Base-by-base conservation (phyloP, 768 basidiomycete genomes). In the Mycena leptocephala region DNA sequence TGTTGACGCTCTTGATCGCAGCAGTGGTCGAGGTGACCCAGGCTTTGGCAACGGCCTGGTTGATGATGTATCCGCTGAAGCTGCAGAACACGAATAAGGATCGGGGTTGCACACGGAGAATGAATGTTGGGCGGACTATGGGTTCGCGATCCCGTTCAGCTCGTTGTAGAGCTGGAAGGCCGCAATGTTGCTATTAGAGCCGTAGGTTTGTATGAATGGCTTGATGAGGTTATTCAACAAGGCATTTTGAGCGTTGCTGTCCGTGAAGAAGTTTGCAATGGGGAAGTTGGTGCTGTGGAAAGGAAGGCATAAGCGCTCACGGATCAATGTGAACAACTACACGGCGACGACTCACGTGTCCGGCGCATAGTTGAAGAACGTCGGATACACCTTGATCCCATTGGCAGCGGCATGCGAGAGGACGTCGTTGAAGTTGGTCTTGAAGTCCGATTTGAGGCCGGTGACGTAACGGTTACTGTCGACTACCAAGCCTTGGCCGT, bases 401-500 rank as follows among this genome's bases (percentile, higher is more conserved):
- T 55, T 55, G 26, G 53, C 53, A 55, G 53, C 53, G 53, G 53
- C 53, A 30, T 55, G 53, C 53, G 53, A 55, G 53, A 55, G 53
- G 53, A 55, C 26, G 26, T 55, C 53, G 28, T 55, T 55, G 53
- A 55, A 55, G 53, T 55, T 55, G 53, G 53, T 55, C 53, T 55
- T 26, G 28, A 55, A 55, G 53, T 55, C 53, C 53, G 53, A 55
- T 30, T 55, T 55, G 53, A 55, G 53, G 53, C 53, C 53, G 53
- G 53, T 55, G 53, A 55, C 26, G 53, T 55, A 55, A 55, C 53
- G 5, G 53, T 55, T 55, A 55, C 53, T 14, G 53, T 55, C 53
- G 53, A 55, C 53, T 55, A 55, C 53, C 53, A 55, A 55, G 53
- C 53, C 58, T 59, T 59, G 58, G 58, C 58, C 58, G 58, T 59